Evolutionary conservation across 2,329 filamentous ascomycete species (phyloP).

Genomic region (Cryphonectria nitschkei): DNA sequence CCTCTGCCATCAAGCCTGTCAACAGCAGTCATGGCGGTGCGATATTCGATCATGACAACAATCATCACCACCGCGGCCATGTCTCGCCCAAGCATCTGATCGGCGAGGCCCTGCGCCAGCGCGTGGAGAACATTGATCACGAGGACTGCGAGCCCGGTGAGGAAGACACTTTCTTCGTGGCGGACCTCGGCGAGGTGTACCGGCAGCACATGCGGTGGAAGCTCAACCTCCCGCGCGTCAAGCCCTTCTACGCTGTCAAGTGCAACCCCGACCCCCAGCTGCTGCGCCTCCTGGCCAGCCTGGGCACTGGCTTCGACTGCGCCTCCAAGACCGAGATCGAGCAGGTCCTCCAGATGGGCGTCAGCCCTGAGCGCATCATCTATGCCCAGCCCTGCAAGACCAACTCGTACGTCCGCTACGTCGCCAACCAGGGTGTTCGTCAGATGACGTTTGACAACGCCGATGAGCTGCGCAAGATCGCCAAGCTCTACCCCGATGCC

Average conservation of each 20-base stretch:
- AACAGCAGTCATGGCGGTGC: constrained; percentile 35
- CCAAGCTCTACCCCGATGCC: constrained; percentile 84
- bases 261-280: constrained; percentile 95
- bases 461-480: constrained; percentile 98
- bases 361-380: constrained; percentile 90
- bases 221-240: constrained; percentile 86
- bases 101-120: constrained; percentile 82
- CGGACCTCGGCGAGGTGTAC: constrained; percentile 97
- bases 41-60: constrained; percentile 41
- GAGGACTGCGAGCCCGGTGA: constrained; percentile 89
- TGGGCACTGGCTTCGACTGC: constrained; percentile 97
- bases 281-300: constrained; percentile 80
- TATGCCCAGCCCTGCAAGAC: constrained; percentile 99
- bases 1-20: constrained; percentile 37
- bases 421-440: constrained; percentile 80
- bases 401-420: constrained; percentile 94
- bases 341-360: constrained; percentile 79
- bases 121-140: constrained; percentile 81
- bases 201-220: constrained; percentile 99
- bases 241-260: constrained; percentile 98
- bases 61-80: constrained; percentile 44
- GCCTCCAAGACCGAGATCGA: constrained; percentile 98
- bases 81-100: constrained; percentile 77
- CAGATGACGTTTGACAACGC: constrained; percentile 99
- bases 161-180: constrained; percentile 98